Evolutionary conservation across 2,329 filamentous ascomycete species (phyloP).

Genomic region (Colletotrichum sp.): DNA sequence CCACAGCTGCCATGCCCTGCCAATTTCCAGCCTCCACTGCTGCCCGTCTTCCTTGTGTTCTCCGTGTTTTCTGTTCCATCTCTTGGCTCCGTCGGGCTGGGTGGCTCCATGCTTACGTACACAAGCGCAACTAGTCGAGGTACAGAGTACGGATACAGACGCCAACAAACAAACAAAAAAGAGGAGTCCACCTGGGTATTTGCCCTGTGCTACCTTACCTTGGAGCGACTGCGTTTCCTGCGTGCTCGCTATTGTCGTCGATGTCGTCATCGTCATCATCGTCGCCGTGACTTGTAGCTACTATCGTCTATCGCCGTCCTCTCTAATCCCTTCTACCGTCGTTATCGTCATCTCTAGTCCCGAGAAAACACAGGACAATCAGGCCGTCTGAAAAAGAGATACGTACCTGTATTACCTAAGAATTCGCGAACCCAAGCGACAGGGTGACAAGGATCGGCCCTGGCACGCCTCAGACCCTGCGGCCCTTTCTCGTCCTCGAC

Average conservation of each 20-base stretch:
- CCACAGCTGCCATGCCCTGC: not conserved
- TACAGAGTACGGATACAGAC: not conserved
- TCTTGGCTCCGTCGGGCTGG: not conserved
- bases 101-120: not conserved
- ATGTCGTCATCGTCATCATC: not conserved
- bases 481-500: not conserved
- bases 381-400: not conserved
- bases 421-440: not conserved
- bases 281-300: not conserved
- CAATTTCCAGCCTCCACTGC: not conserved
- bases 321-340: not conserved
- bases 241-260: not conserved
- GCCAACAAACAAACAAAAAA: not conserved
- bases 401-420: not conserved
- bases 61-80: not conserved
- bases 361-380: not conserved
- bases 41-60: not conserved
- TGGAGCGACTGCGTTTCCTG: not conserved
- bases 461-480: constrained; percentile 1
- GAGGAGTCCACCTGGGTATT: not conserved
- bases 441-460: not conserved
- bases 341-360: not conserved
- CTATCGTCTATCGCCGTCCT: not conserved
- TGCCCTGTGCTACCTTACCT: too few relatives aligned
- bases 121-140: not conserved